Evolutionary conservation across 768 basidiomycete genomes (phyloP), one percentile per base, ranked within the genome.

Genomic region (Lentinula lateritia): DNA sequence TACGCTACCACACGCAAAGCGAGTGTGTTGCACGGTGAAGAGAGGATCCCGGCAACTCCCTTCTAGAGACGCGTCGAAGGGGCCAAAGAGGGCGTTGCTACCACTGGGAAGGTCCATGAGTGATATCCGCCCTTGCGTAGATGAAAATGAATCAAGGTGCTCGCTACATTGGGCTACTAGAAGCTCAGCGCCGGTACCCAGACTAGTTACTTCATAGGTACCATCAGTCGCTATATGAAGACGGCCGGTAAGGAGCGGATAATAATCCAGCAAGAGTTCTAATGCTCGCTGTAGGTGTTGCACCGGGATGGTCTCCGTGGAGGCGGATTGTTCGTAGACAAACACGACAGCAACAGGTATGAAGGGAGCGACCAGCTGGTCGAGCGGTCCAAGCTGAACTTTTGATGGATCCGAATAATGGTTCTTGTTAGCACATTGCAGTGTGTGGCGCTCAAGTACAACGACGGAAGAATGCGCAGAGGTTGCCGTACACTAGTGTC

Each of bases 1-100:
- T 16, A 65, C 67, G 36, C 60, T 52, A 6, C 67, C 65, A 53
- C 67, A 68, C n/a, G 59, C 62, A 35, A 68, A 68, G 20, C 64
- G 65, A 12, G 67, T 68, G 20, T 62, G 65, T 48, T 68, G 67
- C 13, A 68, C 56, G 38, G 65, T 61, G 28, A 68, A 38, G 42
- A 68, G 16, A 20, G 53, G 18, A 41, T 39, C n/a, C 8, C n/a
- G 53, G 20, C 35, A 57, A 41, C 52, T 42, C 4, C 41, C 60
- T 6, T 61, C 62, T 16, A 57, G 61, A 9, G 61, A 55, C 38
- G 62, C 41, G 35, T 66, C 65, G 45, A 60, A 67, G 5, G 66
- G 63, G 15, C 63, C 18, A 15, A 66, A 58, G 5, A 67, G 61
- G 2, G 61, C 65, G 38, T 67, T 67, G 32, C 66, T 63, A 2